Base-by-base conservation (phyloP, 257 asterid genomes). In the Solanum pimpinellifolium region DNA sequence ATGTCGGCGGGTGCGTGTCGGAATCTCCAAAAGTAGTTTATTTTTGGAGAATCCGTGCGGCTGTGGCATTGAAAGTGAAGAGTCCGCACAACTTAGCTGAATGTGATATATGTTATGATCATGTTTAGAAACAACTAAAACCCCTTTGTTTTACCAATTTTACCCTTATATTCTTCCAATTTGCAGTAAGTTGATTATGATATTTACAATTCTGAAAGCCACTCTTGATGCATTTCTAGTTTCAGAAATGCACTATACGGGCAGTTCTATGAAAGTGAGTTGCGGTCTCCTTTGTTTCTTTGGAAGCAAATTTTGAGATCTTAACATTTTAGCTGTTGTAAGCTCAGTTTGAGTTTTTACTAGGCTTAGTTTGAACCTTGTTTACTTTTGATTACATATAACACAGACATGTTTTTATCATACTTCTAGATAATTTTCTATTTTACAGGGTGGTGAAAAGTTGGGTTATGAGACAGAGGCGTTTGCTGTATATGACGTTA, bases 381-480 rank as follows among this genome's bases (percentile, higher is more conserved):
- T 49, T 49, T 81, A 49, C 69, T 29, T 81, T 31, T 31, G 21
- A 49, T 49, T 81, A 18, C 70, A 31, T 49, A 49, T 49, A 81
- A 49, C 31, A 2, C 69, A 13, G 12, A 3, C 31, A 49, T 49
- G 44, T 10, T 81, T 49, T 81, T 49, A 81, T 81, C 85, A 62
- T 76, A 25, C 75, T 81, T 47, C 21, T 33, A 49, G 31, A 81
- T 81, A 31, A 31, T 81, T 49, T 52, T 52, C 85, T 49, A 81
- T 87, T 88, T 75, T 89, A 93, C 94, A 97, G 99, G 97, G 91
- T 84, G 98, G 95, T 75, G 95, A 92, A 91, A 94, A 97, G 92
- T 89, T 94, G 94, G 98, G 98, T 84, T 95, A 97, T 87, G 99
- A 97, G 91, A 94, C 97, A 1, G 99, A 95, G 91, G 98, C 99